Evolutionary conservation across 2,329 filamentous ascomycete genomes (phyloP), one percentile per base, ranked within the genome.

Genomic region (Periconia sp.): DNA sequence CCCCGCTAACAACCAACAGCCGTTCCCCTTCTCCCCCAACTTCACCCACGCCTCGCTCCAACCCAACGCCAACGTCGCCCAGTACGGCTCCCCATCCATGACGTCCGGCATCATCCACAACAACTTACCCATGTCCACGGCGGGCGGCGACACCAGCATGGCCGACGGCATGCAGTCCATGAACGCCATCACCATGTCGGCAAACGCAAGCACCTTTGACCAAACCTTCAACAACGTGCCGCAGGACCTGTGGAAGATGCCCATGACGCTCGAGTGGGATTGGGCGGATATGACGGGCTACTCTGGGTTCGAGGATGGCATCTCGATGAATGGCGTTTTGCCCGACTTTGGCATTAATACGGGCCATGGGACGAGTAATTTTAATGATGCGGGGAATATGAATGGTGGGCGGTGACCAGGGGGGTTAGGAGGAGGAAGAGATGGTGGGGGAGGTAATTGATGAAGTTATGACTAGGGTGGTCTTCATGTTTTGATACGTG

Each of bases 241-340:
- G 5, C 91, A 93, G 64, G 94, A 97, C 74, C 76, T 97, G 23
- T 99, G 94, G 86, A 89, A 93, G 72, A 87, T 97, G 84, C 92
- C 93, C 1, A 96, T 96, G 87, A 95, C 91, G 2, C 82, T 97
- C 19, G 93, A 97, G 70, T 97, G 92, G 92, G 91, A 89, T 60
- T 90, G 86, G 87, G 84, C 77, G 2, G 79, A 81, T 47, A 75
- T 78, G 74, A 74, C 72, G 6, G 65, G 71, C 1, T 71, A 68
- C 33, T 60, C 59, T 1, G 69, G 67, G 1, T 72, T 69, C 27
- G 72, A 74, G 49, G 72, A 74, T 20, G 68, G 71, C 3, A 73
- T 74, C 20, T 66, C 64, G 17, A 74, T 73, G 70, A 74, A 72
- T 42, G 71, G 71, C 10, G 71, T 74, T 1, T 55, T 74, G 48